Evolutionary conservation across 164 flowering plant species (phyloP).

Genomic region (Tetracentron sinense): DNA sequence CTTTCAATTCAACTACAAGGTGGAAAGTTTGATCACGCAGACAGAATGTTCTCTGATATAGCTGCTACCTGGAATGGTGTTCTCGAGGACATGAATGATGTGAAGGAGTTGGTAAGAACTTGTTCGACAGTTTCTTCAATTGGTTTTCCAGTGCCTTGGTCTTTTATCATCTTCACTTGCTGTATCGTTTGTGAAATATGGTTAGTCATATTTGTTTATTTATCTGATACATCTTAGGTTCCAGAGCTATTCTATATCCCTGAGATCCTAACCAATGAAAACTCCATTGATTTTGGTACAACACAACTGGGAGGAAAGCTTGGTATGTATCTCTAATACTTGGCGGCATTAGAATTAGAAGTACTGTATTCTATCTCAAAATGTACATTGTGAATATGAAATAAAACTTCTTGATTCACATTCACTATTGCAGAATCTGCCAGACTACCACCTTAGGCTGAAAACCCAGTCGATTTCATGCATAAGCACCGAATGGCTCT

Average conservation of each 20-base stretch:
- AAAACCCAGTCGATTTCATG: constrained; percentile 80
- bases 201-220: neutral
- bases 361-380: neutral
- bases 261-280: constrained; percentile 78
- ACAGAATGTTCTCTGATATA: constrained; percentile 94
- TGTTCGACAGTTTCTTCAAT: neutral
- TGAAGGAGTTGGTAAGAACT: constrained; percentile 85
- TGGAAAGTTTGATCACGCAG: constrained; percentile 97
- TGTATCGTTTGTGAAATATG: constrained; percentile 2
- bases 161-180: constrained; percentile 3
- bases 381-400: neutral
- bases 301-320: constrained; percentile 91
- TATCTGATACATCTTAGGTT: constrained; percentile 46
- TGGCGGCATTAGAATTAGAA: neutral
- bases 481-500: constrained; percentile 95
- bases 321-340: constrained; percentile 41
- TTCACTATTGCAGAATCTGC: constrained; percentile 59
- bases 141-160: neutral
- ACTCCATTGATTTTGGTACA: constrained; percentile 89
- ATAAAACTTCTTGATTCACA: neutral
- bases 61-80: constrained; percentile 92
- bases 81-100: constrained; percentile 98
- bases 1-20: constrained; percentile 95
- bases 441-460: constrained; percentile 92
- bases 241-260: constrained; percentile 98